These are phyloP conservation scores for Piloderma croceum DNA, from an alignment of 768 basidiomycete genomes.

Conservation along the genomic window DNA sequence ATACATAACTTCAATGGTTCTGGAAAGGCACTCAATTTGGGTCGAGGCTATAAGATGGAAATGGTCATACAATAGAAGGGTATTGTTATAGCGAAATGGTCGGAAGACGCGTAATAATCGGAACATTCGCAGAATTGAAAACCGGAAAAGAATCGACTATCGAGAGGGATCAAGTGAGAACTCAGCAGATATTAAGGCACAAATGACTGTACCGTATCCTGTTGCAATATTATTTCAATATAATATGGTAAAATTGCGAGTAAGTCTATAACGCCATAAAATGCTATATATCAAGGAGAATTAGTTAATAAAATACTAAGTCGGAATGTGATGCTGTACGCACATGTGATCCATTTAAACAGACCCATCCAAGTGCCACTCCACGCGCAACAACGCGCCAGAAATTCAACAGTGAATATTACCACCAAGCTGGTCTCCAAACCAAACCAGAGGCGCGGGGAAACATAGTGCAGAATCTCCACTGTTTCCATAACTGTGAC, in stretches of 20 bases:
- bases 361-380: constrained; percentile 59
- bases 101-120: constrained; percentile 84
- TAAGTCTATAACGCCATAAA: constrained; percentile 82
- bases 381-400: constrained; percentile 69
- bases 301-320: constrained; percentile 8
- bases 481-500: constrained; percentile 79
- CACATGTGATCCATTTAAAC: constrained; percentile 66
- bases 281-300: constrained; percentile 39
- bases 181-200: constrained; percentile 1
- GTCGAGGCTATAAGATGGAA: neutral
- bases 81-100: constrained; percentile 81
- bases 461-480: constrained; percentile 65
- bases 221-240: constrained; percentile 74
- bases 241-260: constrained; percentile 87
- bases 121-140: constrained; percentile 88
- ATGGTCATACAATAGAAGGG: constrained; percentile 65
- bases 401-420: constrained; percentile 83
- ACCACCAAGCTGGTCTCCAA: constrained; percentile 80
- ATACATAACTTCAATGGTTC: constrained; percentile 91
- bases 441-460: constrained; percentile 77
- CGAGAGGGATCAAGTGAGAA: too few species aligned
- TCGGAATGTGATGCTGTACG: constrained; percentile 13
- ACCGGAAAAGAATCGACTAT: constrained; percentile 81
- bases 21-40: constrained; percentile 20
- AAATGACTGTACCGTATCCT: constrained; percentile 71